phyloP scores from a whole-genome alignment of 2,329 filamentous ascomycete species.

The Penicillium sp. region DNA sequence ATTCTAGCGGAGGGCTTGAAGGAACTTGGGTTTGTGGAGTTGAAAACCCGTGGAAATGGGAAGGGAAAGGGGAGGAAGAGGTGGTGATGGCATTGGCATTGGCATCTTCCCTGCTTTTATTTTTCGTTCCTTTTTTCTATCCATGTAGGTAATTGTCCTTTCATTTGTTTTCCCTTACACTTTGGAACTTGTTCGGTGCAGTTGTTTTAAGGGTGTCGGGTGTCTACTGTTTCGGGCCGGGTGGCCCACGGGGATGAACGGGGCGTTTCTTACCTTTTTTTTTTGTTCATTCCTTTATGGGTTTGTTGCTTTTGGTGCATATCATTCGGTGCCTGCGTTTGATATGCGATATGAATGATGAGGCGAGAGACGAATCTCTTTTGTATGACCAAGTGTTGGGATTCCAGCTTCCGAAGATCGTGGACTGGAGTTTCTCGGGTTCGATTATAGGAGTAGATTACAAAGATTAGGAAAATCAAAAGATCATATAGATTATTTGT shows the following conservation, averaged over 20 bases:
- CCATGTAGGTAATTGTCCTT: neutral
- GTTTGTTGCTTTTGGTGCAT: neutral
- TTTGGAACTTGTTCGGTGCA: neutral
- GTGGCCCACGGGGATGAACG: neutral
- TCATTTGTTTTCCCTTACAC: neutral
- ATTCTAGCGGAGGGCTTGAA: constrained; percentile 40
- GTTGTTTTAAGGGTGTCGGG: neutral
- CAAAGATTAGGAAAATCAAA: neutral
- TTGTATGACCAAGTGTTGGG: neutral
- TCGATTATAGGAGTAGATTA: neutral
- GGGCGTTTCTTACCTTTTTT: neutral
- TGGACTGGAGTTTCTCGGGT: neutral
- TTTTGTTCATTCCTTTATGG: neutral
- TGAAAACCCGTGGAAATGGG: constrained; percentile 40
- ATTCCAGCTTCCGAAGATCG: neutral
- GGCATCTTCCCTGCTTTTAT: neutral
- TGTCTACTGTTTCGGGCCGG: neutral
- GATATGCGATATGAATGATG: constrained; percentile 11
- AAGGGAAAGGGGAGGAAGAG: constrained; percentile 36
- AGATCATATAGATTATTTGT: neutral
- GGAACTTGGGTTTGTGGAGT: constrained; percentile 41
- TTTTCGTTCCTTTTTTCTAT: neutral
- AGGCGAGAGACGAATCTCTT: neutral
- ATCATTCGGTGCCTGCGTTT: neutral
- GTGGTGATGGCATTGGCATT: constrained; percentile 11